These are phyloP conservation scores for Graphilbum fragrans DNA, from an alignment of 2,329 filamentous ascomycete genomes.

Conservation along the genomic window DNA sequence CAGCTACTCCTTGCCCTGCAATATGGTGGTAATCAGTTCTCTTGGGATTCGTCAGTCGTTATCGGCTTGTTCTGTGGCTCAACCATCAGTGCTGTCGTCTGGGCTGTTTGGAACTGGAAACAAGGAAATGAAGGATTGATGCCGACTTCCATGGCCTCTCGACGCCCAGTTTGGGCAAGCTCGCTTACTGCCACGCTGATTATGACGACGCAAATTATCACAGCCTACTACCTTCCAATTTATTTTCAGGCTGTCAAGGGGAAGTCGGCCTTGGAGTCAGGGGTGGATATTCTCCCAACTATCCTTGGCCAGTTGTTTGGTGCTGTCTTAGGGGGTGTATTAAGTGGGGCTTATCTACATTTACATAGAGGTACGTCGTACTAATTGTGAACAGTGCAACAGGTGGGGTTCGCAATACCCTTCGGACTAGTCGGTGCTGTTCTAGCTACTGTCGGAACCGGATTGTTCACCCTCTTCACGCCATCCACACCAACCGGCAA, in stretches of 20 bases:
- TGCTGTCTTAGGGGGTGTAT: conserved; percentile 11
- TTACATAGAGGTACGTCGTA: neutral
- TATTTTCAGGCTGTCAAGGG: conserved; percentile 23
- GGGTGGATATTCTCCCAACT: conserved; percentile 15
- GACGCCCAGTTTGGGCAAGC: neutral
- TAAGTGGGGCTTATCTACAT: neutral
- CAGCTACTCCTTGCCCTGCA: conserved; percentile 31
- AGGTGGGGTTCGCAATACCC: conserved; percentile 21
- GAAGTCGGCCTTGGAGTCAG: conserved; percentile 16
- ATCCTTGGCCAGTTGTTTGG: conserved; percentile 12
- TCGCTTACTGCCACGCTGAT: neutral
- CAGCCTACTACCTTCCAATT: conserved; percentile 18
- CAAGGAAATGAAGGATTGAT: neutral
- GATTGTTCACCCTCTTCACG: conserved; percentile 20
- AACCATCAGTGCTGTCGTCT: neutral
- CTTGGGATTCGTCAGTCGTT: conserved; percentile 25
- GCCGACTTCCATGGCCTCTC: neutral
- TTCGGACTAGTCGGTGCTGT: conserved; percentile 17
- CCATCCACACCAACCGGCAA: conserved; percentile 12
- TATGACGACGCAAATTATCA: neutral
- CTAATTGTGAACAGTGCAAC: conserved; percentile 6
- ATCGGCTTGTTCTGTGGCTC: conserved; percentile 28
- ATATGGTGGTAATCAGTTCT: conserved; percentile 24
- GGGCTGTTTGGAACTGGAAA: neutral
- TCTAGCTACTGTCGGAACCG: conserved; percentile 19